phyloP scores from a whole-genome alignment of 2,329 filamentous ascomycete genomes.

The Monilinia aucupariae region DNA sequence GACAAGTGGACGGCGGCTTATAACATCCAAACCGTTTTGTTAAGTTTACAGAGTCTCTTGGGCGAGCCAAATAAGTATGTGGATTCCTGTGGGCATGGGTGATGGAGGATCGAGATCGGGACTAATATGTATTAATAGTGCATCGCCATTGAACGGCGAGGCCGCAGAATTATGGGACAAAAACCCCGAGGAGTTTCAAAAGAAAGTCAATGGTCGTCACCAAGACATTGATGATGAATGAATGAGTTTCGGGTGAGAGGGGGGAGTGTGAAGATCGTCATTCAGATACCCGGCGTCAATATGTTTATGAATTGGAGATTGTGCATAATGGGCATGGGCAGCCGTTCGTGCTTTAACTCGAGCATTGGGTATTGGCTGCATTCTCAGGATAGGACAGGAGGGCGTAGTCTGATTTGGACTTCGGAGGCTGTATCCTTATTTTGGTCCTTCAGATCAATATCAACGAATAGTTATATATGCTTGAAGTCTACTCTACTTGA shows the following conservation, averaged over 20 bases:
- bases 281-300: slow-evolving; percentile 15
- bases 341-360: background rate
- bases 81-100: background rate
- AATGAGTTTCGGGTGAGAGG: background rate
- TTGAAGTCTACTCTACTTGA: background rate
- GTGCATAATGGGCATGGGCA: slow-evolving; percentile 2
- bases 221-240: slow-evolving; percentile 58
- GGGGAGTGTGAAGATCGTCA: slow-evolving; percentile 5
- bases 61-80: slow-evolving; percentile 97
- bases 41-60: slow-evolving; percentile 90
- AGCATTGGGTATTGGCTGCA: background rate
- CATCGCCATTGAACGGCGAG: slow-evolving; percentile 91
- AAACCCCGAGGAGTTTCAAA: slow-evolving; percentile 80
- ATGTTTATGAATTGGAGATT: slow-evolving; percentile 14
- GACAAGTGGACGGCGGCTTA: slow-evolving; percentile 99
- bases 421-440: slow-evolving; percentile 2
- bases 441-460: background rate
- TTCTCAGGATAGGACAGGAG: slow-evolving; percentile 11
- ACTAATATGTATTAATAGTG: slow-evolving; percentile 47
- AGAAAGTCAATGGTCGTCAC: slow-evolving; percentile 59
- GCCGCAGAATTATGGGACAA: slow-evolving; percentile 95
- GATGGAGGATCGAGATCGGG: background rate
- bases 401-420: background rate
- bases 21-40: slow-evolving; percentile 87
- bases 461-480: background rate